Evolutionary conservation across 2,329 filamentous ascomycete genomes (phyloP).

Genomic region (Pseudogymnoascus sp.): DNA sequence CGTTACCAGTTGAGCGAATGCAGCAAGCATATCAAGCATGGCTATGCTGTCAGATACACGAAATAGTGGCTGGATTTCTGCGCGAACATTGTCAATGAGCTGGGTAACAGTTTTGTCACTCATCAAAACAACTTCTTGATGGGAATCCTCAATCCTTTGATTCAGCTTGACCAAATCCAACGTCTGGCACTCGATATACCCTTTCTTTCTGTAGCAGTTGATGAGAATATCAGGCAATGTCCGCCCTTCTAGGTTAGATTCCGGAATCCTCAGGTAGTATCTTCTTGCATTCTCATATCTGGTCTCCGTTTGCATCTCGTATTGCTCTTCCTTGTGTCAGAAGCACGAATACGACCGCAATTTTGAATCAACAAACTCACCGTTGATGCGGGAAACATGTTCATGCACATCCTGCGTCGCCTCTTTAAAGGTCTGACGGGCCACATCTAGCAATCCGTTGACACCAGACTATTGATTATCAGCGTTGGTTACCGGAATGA

Average conservation of each 20-base stretch:
- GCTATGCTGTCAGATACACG: slow-evolving; percentile 80
- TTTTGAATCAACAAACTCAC: slow-evolving; percentile 35
- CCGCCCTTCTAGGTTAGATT: slow-evolving; percentile 54
- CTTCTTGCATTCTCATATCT: slow-evolving; percentile 71
- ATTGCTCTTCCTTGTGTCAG: slow-evolving; percentile 22
- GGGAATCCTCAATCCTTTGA: slow-evolving; percentile 67
- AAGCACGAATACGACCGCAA: not conserved
- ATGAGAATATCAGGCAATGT: slow-evolving; percentile 64
- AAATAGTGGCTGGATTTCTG: slow-evolving; percentile 67
- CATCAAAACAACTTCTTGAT: slow-evolving; percentile 75
- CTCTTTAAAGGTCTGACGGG: slow-evolving; percentile 84
- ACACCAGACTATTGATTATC: slow-evolving; percentile 55
- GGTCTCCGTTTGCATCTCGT: slow-evolving; percentile 56
- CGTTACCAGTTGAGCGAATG: slow-evolving; percentile 69
- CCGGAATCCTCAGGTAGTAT: slow-evolving; percentile 67
- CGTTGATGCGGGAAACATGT: slow-evolving; percentile 59
- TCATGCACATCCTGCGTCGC: slow-evolving; percentile 70
- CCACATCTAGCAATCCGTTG: slow-evolving; percentile 80
- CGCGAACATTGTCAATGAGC: slow-evolving; percentile 65
- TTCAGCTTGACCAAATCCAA: slow-evolving; percentile 76
- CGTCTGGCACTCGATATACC: slow-evolving; percentile 81
- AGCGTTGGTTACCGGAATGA: not conserved
- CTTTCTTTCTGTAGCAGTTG: slow-evolving; percentile 66
- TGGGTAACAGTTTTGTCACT: slow-evolving; percentile 70
- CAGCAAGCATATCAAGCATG: slow-evolving; percentile 75